Evolutionary conservation across 169 alveolate genomes (phyloP).

Genomic region (Fabrea salina): DNA sequence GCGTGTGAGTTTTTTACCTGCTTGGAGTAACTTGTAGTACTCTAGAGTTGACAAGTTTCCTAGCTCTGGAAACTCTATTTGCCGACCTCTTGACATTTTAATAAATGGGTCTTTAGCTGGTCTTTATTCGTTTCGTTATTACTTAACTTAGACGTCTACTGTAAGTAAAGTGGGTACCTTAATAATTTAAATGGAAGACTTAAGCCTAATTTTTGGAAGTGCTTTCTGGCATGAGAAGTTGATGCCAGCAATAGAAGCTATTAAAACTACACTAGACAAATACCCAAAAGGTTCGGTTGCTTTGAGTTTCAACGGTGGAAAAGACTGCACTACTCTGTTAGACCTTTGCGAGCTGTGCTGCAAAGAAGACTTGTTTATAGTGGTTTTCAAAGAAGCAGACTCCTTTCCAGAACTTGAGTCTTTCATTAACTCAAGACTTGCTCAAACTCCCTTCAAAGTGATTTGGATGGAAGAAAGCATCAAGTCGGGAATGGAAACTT

Average conservation of each 20-base stretch:
- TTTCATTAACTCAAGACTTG: not conserved
- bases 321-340: constrained; percentile 47
- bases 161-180: too few species aligned
- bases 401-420: constrained; percentile 31
- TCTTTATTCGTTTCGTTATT: too few species aligned
- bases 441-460: constrained; percentile 18
- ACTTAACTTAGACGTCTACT: too few species aligned
- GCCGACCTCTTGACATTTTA: constrained; percentile 18
- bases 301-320: constrained; percentile 50
- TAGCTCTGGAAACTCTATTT: constrained; percentile 23
- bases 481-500: constrained; percentile 24
- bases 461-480: not conserved
- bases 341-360: constrained; percentile 17
- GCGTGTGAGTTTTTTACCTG: constrained; percentile 19
- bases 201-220: too few species aligned
- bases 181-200: too few species aligned
- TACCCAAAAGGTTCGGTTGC: constrained; percentile 10
- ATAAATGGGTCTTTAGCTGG: not conserved
- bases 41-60: not conserved
- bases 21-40: not conserved
- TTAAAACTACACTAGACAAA: not conserved
- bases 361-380: not conserved
- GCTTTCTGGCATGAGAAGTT: too few species aligned
- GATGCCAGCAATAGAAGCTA: not conserved
- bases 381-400: constrained; percentile 29